Evolutionary conservation across 805 yeast species (phyloP), one percentile per base, ranked within the genome.

Genomic region (Debaryomyces tyrocola): DNA sequence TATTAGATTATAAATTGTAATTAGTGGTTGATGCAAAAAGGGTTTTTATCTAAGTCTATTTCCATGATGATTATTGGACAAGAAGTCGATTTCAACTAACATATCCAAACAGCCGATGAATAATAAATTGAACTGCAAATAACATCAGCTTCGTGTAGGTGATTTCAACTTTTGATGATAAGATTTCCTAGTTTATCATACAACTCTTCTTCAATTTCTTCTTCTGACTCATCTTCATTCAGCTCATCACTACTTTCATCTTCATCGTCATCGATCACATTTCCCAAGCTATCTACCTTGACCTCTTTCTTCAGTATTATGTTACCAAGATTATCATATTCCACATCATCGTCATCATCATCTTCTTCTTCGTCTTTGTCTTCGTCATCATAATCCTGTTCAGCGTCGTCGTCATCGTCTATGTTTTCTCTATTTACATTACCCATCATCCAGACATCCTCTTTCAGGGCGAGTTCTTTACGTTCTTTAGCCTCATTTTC

Each of bases 371-470:
- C 57, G 2, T 36, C 47, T 1, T 48, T 50, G 9, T 36, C 46
- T 1, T 37, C 46, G 4, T 17, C 18, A 17, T 17, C 18, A 17
- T 17, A 2, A 17, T 17, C 18, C 18, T 17, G 3, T 17, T 17
- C 4, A 17, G 18, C 4, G 18, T 17, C 18, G 4, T n/a, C n/a
- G n/a, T n/a, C 51, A 11, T 35, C 46, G 4, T 37, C 46, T 6
- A 28, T 38, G 4, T 29, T 37, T 21, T 51, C 45, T 50, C 85
- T 79, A 53, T 89, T 89, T 3, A 85, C 84, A 56, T 87, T 87
- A 0, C 96, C 96, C 70, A 82, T 77, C 65, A 78, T 70, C 95
- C 95, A 88, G 4, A 85, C 64, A 63, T 87, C 96, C 14, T 70
- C 82, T 8, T 66, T 76, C 18, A 69, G 70, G 3, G 75, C 73